Conservation (phyloP, 805 yeast genomes). For the Pichia pseudocactophila region DNA sequence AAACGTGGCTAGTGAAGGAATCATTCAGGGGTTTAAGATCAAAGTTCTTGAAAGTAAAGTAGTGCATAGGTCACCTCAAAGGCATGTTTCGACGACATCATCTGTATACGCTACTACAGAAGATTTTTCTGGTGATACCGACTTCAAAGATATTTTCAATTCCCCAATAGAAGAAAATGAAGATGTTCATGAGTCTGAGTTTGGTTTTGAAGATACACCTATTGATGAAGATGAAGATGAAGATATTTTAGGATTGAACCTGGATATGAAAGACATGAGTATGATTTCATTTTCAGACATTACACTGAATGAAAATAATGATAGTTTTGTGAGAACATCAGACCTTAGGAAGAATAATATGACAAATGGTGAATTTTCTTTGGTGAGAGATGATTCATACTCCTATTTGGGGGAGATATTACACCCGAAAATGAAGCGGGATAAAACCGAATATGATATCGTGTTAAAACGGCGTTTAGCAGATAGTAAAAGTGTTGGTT, state of each 20-base stretch:
- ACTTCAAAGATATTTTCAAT: too few relatives aligned
- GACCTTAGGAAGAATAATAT: background rate
- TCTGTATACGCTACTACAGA: background rate
- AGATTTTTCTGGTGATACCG: background rate
- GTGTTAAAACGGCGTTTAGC: constrained; percentile 2
- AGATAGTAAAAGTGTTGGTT: background rate
- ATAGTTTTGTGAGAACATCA: background rate
- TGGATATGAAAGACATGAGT: background rate
- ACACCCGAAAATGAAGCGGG: constrained; percentile 1
- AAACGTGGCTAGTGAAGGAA: background rate
- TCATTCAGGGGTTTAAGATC: background rate
- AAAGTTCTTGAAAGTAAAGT: background rate
- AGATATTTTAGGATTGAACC: background rate
- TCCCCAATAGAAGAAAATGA: background rate
- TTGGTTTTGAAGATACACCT: background rate
- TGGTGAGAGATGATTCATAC: constrained; percentile 26
- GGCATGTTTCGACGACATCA: background rate
- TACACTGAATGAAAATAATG: background rate
- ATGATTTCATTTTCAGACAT: background rate
- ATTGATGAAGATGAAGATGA: background rate
- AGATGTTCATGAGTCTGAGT: background rate
- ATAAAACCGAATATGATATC: constrained; percentile 19
- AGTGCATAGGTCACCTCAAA: background rate
- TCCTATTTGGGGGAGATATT: constrained; percentile 26
- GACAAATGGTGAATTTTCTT: background rate